phyloP scores from a whole-genome alignment of 2,329 filamentous ascomycete genomes.

The Drechslerella coelobrocha region DNA sequence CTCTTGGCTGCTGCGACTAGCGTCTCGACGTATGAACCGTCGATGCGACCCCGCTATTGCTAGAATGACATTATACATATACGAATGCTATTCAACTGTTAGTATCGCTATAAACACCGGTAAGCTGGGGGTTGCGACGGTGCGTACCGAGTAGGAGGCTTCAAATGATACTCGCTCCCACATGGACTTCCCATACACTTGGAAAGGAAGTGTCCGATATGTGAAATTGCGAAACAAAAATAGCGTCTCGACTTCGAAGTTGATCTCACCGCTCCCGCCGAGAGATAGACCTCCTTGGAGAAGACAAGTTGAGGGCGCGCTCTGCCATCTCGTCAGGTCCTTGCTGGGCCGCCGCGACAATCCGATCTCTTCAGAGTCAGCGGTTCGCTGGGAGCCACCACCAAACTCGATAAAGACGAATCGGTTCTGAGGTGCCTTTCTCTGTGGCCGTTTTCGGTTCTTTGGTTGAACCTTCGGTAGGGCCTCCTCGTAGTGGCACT shows the following conservation, averaged over 20 bases:
- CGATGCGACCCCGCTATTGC: conserved; percentile 29
- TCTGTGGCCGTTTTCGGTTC: conserved; percentile 40
- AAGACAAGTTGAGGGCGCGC: conserved; percentile 38
- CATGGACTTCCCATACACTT: conserved; percentile 6
- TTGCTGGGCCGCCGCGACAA: neutral
- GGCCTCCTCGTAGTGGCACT: conserved; percentile 42
- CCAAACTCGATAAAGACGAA: conserved; percentile 49
- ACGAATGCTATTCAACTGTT: conserved; percentile 14
- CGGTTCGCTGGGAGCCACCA: neutral
- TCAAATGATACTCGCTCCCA: conserved; percentile 40
- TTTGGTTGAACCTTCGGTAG: conserved; percentile 41
- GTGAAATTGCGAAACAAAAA: conserved; percentile 37
- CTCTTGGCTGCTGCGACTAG: conserved; percentile 16
- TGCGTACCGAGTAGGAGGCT: conserved; percentile 16
- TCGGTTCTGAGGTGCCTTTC: conserved; percentile 31
- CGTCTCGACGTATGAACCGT: conserved; percentile 13
- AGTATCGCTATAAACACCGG: neutral
- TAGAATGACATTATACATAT: conserved; percentile 27
- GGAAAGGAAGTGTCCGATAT: conserved; percentile 31
- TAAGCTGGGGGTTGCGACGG: neutral
- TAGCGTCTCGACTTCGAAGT: conserved; percentile 26
- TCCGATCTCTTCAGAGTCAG: neutral
- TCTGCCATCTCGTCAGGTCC: conserved; percentile 31
- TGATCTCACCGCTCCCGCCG: conserved; percentile 4
- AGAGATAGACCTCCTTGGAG: conserved; percentile 21